Evolutionary conservation across 306 rosid species (phyloP), one percentile per base, ranked within the genome.

Genomic region (Pterocarpus macrocarpus): DNA sequence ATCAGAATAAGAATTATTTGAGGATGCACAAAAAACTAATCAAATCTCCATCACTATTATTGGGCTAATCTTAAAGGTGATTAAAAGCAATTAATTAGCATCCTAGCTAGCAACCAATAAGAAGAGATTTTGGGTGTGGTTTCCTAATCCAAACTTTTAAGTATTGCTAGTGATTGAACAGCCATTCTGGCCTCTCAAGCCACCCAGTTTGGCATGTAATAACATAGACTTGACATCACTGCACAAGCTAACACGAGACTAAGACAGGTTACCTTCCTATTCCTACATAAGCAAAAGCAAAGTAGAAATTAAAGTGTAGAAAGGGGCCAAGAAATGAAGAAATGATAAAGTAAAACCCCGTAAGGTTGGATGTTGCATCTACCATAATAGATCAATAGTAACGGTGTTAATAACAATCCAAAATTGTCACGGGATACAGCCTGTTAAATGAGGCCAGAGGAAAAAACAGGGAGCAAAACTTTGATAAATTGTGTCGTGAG

Each of bases 201-300:
- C 66, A 59, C 44, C 43, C 34, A 64, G 15, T 64, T 41, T 77
- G 79, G 17, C 73, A 61, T 71, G 53, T 64, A 71, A 53, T 64
- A 64, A 71, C 50, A 49, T 62, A n/a, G 70, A 83, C 75, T 63
- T 17, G 75, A 71, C 69, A 76, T 11, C 63, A 75, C 6, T 69
- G 61, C 5, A 4, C 58, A 34, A 22, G 45, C 66, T 22, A 43
- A 58, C 16, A 44, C 5, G 65, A 65, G 83, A 65, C 64, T 81
- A 63, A 65, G 76, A 83, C 76, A 73, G 30, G 43, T 65, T 66
- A 57, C 72, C 76, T 66, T 83, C 64, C 66, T 5, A 5, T 72
- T 61, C 67, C 43, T 66, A 4, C 44, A 44, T 22, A 22, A 22
- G 28, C 28, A 22, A 22, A 22, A 22, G 28, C 28, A 22, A 22